Base-by-base conservation (phyloP, 108 stramenopile species). In the Skeletonema marinoi region DNA sequence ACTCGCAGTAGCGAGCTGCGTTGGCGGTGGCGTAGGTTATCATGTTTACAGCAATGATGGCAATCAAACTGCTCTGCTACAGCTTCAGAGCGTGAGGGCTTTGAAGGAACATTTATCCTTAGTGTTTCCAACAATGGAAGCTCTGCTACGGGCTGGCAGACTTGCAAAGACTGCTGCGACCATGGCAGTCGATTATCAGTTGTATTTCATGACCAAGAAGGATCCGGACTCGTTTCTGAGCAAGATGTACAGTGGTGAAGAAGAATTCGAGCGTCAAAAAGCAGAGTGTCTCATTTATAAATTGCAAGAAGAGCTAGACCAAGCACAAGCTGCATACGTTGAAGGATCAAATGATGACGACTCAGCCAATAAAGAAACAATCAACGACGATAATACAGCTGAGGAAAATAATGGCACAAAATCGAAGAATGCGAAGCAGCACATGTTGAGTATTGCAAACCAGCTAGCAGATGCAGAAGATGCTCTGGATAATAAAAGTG, bases 171-270 rank as follows among this genome's bases (percentile, higher is more conserved):
- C 93, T 6, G 89, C 86, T 17, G 58, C 74, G 5, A 25, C 68
- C 10, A 90, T 94, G 50, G 85, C 89, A 1, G 30, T 70, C 6
- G 93, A 94, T 69, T 94, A 94, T 72, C 83, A 91, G 60, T 30
- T 85, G 13, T 75, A 66, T 60, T 68, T 36, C 35, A 31, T 73
- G 44, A 59, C 51, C 8, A 56, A 51, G 51, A 68, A 69, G 60
- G 36, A 51, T 77, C 41, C 69, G 54, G 77, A 71, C 29, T 77
- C 44, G 42, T 3, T 60, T 13, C 11, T 77, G n/a, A 35, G 17
- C 21, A 25, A 48, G 44, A 29, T 66, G 30, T 68, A 50, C 42
- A 41, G 25, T 12, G 59, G 46, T 35, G 35, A 19, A 30, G 73
- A 76, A 17, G 75, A 73, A 32, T 48, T 25, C 4, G 74, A 80